Evolutionary conservation across 176 grass and related monocot species (phyloP).

Genomic region (Oryza australiensis): DNA sequence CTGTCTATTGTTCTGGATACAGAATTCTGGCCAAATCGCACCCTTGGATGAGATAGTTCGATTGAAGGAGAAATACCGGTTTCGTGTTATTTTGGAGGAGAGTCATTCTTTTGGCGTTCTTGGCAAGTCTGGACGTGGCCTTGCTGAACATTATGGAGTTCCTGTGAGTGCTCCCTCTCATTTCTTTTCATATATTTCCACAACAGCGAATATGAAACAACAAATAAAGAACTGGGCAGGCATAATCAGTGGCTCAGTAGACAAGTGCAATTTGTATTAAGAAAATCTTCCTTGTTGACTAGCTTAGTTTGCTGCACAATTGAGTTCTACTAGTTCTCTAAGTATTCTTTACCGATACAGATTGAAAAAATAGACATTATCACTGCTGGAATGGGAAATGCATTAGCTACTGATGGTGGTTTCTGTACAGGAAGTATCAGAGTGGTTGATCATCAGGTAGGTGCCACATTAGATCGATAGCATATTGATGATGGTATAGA

Average conservation of each 20-base stretch:
- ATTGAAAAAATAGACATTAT: slow-evolving; percentile 70
- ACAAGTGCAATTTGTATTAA: background rate
- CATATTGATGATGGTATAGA: background rate
- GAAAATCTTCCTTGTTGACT: background rate
- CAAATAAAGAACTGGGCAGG: background rate
- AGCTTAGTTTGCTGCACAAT: background rate
- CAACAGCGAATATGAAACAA: background rate
- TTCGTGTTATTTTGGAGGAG: slow-evolving; percentile 59
- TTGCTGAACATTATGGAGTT: slow-evolving; percentile 62
- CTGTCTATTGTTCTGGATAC: background rate
- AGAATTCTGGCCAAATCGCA: slow-evolving; percentile 66
- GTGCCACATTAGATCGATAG: background rate
- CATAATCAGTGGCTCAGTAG: background rate
- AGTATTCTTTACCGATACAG: slow-evolving; percentile 18
- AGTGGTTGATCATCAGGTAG: slow-evolving; percentile 70
- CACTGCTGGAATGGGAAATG: slow-evolving; percentile 64
- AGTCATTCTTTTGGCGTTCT: slow-evolving; percentile 63
- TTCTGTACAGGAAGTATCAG: slow-evolving; percentile 59
- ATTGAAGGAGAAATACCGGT: slow-evolving; percentile 62
- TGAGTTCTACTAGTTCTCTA: background rate
- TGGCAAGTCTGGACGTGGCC: slow-evolving; percentile 60
- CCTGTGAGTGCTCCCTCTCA: slow-evolving; percentile 29
- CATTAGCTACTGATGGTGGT: slow-evolving; percentile 55
- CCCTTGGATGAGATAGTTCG: slow-evolving; percentile 61
- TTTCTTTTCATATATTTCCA: background rate